Percentiles rank a stretch among this genome's conserved stretches.
Conservation (phyloP, 2,329 filamentous ascomycete genomes). For the Phaeophleospora eucalypticola region DNA sequence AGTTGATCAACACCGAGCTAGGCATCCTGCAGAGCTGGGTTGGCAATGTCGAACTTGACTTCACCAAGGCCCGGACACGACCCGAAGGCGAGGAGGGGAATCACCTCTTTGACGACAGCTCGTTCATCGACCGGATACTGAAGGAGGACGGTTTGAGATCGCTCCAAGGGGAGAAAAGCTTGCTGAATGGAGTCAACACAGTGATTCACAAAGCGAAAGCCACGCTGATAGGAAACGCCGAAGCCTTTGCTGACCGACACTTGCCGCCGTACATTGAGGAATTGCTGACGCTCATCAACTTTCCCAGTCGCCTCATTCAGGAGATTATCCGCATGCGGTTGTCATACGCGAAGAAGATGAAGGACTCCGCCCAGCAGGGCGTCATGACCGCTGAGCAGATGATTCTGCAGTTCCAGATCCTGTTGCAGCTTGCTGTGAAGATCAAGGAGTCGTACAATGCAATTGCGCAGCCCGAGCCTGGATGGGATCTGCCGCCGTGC, state of each 20-base stretch:
- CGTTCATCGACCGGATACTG: constrained; percentile 88
- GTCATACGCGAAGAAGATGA: constrained; percentile 90
- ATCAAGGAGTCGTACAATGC: constrained; percentile 86
- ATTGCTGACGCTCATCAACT: constrained; percentile 91
- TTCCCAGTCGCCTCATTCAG: constrained; percentile 90
- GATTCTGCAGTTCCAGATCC: constrained; percentile 92
- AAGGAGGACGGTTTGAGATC: constrained; percentile 95
- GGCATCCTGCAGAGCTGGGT: constrained; percentile 93
- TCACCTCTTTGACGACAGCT: constrained; percentile 81
- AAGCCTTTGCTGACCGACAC: constrained; percentile 80
- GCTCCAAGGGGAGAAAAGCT: constrained; percentile 76
- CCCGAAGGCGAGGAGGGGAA: constrained; percentile 59
- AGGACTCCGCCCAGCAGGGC: constrained; percentile 87
- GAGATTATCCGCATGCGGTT: constrained; percentile 92
- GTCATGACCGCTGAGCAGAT: constrained; percentile 95
- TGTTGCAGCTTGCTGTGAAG: constrained; percentile 83
- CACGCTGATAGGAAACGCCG: constrained; percentile 81
- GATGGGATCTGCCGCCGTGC: constrained; percentile 93
- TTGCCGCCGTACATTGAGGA: constrained; percentile 96
- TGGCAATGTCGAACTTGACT: constrained; percentile 91
- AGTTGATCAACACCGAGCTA: constrained; percentile 92
- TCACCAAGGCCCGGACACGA: constrained; percentile 67
- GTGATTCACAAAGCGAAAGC: constrained; percentile 92
- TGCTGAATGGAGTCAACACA: constrained; percentile 75
- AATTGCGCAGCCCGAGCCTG: constrained; percentile 80